phyloP scores from a whole-genome alignment of 1,284 basidiomycete species.

The Ustilago xerochloae region DNA sequence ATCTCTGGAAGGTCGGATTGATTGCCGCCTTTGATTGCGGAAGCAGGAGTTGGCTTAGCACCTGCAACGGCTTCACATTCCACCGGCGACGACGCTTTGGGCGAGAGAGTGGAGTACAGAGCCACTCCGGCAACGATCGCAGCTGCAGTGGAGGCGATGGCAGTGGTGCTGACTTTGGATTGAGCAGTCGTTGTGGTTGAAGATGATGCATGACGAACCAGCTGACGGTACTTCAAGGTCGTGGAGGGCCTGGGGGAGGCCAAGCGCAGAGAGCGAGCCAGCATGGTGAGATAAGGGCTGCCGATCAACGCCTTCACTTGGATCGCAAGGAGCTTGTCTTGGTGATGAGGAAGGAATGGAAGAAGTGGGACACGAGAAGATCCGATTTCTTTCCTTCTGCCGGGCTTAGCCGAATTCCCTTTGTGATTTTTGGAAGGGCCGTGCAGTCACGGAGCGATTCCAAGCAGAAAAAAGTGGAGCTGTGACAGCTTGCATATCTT shows the following conservation, averaged over 20 bases:
- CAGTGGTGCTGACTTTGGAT: not conserved
- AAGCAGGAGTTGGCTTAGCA: slow-evolving; percentile 36
- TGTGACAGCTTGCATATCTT: not conserved
- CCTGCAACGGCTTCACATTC: slow-evolving; percentile 34
- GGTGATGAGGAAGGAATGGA: not conserved
- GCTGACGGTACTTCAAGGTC: not conserved
- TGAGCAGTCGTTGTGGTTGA: slow-evolving; percentile 9
- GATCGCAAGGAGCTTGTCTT: no score
- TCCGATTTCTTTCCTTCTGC: not conserved
- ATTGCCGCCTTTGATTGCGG: slow-evolving; percentile 45
- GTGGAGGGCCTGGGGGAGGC: slow-evolving; percentile 14
- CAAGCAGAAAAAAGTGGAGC: not conserved
- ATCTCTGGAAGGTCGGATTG: slow-evolving; percentile 59
- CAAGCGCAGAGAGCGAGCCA: slow-evolving; percentile 29
- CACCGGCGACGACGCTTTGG: slow-evolving; percentile 8
- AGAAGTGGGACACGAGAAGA: not conserved
- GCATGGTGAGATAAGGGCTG: slow-evolving; percentile 14
- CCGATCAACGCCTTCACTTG: no score
- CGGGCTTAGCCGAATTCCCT: slow-evolving; percentile 3
- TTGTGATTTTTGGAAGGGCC: not conserved
- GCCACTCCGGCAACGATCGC: slow-evolving; percentile 23
- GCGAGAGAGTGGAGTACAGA: slow-evolving; percentile 10
- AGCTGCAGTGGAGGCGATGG: slow-evolving; percentile 15
- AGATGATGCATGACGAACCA: slow-evolving; percentile 21
- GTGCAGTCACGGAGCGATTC: not conserved